Percentiles rank a stretch among this genome's conserved stretches.
These are phyloP conservation scores for Achaetomiella virescens DNA, from an alignment of 495 filamentous ascomycete species.

Conservation along the genomic window DNA sequence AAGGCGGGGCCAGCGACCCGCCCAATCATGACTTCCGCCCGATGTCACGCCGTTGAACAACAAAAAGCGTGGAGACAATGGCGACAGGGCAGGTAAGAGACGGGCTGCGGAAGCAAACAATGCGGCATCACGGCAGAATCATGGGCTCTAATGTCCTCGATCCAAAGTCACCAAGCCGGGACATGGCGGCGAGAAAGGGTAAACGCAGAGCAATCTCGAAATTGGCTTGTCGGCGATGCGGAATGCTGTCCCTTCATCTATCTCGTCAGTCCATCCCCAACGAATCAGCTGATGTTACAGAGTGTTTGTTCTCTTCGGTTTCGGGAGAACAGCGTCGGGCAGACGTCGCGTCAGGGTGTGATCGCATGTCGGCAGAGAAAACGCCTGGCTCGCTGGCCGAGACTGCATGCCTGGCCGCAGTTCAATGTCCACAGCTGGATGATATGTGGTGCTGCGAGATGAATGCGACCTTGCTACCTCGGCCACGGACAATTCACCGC, in stretches of 20 bases:
- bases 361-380: slow-evolving; percentile 27
- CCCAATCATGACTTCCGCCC: slow-evolving; percentile 8
- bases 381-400: slow-evolving; percentile 16
- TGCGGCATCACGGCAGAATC: slow-evolving; percentile 16
- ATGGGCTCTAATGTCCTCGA: not conserved
- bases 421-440: slow-evolving; percentile 2
- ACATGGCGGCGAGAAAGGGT: not conserved
- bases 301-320: not conserved
- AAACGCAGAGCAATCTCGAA: not conserved
- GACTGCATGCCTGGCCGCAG: slow-evolving; percentile 3
- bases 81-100: not conserved
- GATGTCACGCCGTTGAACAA: slow-evolving; percentile 27
- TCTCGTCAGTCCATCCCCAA: slow-evolving; percentile 12
- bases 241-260: slow-evolving; percentile 4
- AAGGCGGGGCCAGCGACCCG: not conserved
- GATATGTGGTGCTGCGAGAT: not conserved
- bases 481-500: too few species aligned
- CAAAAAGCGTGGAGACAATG: slow-evolving; percentile 7
- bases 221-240: not conserved
- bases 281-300: slow-evolving; percentile 29
- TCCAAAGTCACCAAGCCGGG: not conserved
- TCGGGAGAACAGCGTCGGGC: slow-evolving; percentile 11
- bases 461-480: not conserved
- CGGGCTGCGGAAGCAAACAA: not conserved
- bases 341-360: slow-evolving; percentile 13